Conservation (phyloP, 2,329 filamentous ascomycete species). For the Sporothrix phasma region DNA sequence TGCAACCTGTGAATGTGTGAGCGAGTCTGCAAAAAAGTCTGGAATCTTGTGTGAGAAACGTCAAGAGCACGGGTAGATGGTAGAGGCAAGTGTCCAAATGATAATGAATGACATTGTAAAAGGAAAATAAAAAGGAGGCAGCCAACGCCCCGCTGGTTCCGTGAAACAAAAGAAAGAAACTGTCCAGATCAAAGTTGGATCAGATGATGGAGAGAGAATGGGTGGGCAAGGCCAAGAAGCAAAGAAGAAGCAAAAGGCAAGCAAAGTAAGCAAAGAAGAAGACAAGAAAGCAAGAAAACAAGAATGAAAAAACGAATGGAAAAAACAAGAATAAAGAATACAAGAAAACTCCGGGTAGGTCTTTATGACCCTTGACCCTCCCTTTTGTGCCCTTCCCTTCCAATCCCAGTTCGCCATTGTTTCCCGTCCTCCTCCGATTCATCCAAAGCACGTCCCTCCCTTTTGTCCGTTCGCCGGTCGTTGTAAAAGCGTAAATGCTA, state of each 20-base stretch:
- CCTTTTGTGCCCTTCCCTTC: background rate
- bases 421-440: background rate
- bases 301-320: too few relatives aligned
- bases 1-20: too few relatives aligned
- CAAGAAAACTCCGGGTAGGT: background rate
- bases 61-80: background rate
- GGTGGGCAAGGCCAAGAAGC: background rate
- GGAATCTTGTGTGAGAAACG: background rate
- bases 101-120: background rate
- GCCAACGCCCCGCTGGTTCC: slow-evolving; percentile 6
- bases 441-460: background rate
- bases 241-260: background rate
- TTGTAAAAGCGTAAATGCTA: background rate
- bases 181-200: background rate
- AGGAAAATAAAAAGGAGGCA: background rate
- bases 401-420: background rate
- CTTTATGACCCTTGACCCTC: background rate
- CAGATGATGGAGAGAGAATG: background rate
- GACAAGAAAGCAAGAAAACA: background rate
- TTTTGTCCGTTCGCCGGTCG: background rate
- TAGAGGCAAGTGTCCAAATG: background rate
- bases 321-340: too few relatives aligned
- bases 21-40: too few relatives aligned
- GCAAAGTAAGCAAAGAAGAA: too few relatives aligned
- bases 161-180: background rate